These are phyloP conservation scores for Trichoderma sp. DNA, from an alignment of 2,329 filamentous ascomycete genomes.

Conservation along the genomic window DNA sequence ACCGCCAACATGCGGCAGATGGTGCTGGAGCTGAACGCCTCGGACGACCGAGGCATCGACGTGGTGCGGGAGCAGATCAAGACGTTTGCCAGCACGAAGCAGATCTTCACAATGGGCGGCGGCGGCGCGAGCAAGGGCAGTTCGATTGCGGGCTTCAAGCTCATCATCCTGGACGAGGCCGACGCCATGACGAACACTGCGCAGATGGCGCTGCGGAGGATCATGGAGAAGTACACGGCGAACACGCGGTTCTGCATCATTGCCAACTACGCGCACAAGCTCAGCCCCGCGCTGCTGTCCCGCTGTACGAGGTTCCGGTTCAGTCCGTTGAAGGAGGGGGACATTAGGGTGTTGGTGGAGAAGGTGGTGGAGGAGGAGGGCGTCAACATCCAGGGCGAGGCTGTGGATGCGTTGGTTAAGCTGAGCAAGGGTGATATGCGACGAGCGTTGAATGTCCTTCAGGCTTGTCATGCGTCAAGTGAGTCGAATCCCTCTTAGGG, in stretches of 20 bases:
- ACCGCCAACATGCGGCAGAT: slow-evolving; percentile 92
- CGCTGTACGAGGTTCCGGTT: slow-evolving; percentile 95
- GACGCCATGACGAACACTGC: slow-evolving; percentile 99
- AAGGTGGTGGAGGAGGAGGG: slow-evolving; percentile 85
- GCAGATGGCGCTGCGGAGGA: slow-evolving; percentile 93
- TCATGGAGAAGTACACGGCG: slow-evolving; percentile 99
- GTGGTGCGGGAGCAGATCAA: slow-evolving; percentile 99
- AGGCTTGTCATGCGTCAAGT: slow-evolving; percentile 95
- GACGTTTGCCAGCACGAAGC: slow-evolving; percentile 96
- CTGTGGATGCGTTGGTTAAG: slow-evolving; percentile 78
- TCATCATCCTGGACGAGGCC: slow-evolving; percentile 98
- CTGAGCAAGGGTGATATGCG: slow-evolving; percentile 97
- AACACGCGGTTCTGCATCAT: slow-evolving; percentile 99
- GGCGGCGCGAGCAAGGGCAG: slow-evolving; percentile 49
- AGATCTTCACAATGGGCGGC: slow-evolving; percentile 79
- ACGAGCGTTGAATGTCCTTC: slow-evolving; percentile 88
- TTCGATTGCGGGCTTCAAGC: slow-evolving; percentile 77
- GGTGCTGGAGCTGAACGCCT: slow-evolving; percentile 97
- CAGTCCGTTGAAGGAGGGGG: slow-evolving; percentile 84
- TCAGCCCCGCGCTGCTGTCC: slow-evolving; percentile 88
- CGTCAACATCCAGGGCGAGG: slow-evolving; percentile 79
- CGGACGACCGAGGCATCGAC: slow-evolving; percentile 95
- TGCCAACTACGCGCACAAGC: slow-evolving; percentile 97
- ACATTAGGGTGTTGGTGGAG: slow-evolving; percentile 84
- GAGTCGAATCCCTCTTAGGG: slow-evolving; percentile 44